Percentiles rank a stretch among this genome's conserved stretches.
Conservation (phyloP, 768 basidiomycete genomes). For the Lentinula edodes region DNA sequence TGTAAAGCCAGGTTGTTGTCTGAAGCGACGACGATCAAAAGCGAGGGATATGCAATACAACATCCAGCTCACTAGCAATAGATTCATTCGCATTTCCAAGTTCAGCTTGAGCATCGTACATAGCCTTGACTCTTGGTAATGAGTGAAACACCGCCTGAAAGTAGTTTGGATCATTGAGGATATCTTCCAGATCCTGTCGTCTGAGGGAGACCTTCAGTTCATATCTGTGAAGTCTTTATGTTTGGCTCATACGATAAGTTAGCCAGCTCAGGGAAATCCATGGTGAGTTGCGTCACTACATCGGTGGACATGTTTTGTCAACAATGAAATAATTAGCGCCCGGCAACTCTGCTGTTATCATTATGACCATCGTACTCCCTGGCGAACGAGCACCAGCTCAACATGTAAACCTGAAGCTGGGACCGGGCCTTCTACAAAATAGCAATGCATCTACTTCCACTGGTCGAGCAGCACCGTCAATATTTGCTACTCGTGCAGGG, state of each 20-base stretch:
- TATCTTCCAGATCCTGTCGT: constrained; percentile 86
- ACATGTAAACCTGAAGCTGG: constrained; percentile 79
- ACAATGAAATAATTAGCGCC: no score
- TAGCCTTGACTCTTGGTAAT: constrained; percentile 61
- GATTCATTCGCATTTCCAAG: constrained; percentile 81
- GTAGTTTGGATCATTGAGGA: constrained; percentile 74
- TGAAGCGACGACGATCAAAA: constrained; percentile 21
- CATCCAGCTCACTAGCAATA: constrained; percentile 65
- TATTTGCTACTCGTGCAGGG: constrained; percentile 66
- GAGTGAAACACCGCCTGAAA: constrained; percentile 88
- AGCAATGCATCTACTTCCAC: constrained; percentile 23
- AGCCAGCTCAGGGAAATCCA: constrained; percentile 70
- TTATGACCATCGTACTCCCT: constrained; percentile 68
- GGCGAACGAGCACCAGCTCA: constrained; percentile 73
- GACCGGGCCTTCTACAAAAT: constrained; percentile 70
- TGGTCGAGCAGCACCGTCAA: constrained; percentile 15
- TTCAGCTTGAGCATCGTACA: constrained; percentile 73
- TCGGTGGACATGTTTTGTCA: constrained; percentile 14
- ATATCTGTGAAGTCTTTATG: neutral
- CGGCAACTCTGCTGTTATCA: no score
- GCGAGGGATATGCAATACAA: neutral
- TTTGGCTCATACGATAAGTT: constrained; percentile 54
- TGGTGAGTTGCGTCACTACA: constrained; percentile 40
- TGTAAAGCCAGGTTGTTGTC: constrained; percentile 75
- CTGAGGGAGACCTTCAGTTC: constrained; percentile 28